Evolutionary conservation across 495 filamentous ascomycete species (phyloP).

Genomic region (Penicillium robsamsonii): DNA sequence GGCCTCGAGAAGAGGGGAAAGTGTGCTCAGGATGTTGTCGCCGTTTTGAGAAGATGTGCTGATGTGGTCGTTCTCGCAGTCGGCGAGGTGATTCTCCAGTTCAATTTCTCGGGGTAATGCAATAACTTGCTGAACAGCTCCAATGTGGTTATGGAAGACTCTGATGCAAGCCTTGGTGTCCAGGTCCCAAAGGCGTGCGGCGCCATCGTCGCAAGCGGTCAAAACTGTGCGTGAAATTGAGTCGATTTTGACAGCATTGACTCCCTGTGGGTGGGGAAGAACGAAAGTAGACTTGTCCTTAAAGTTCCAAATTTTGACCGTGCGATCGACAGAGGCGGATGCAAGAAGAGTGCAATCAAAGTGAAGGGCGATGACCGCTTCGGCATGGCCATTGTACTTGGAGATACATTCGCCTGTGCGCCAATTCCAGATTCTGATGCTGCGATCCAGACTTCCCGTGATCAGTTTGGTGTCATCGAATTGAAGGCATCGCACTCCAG

Average conservation of each 20-base stretch:
- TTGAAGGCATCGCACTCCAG: constrained; percentile 82
- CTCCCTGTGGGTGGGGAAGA: constrained; percentile 86
- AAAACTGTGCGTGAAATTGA: constrained; percentile 76
- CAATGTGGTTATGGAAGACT: constrained; percentile 89
- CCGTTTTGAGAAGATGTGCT: constrained; percentile 38
- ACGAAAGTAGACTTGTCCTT: constrained; percentile 73
- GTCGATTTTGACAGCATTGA: constrained; percentile 88
- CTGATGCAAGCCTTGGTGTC: constrained; percentile 75
- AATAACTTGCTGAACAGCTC: constrained; percentile 88
- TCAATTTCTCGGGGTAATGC: constrained; percentile 82
- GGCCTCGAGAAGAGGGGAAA: constrained; percentile 28
- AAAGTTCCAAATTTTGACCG: constrained; percentile 93
- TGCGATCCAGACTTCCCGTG: constrained; percentile 77
- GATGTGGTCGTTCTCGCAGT: constrained; percentile 55
- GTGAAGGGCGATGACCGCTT: constrained; percentile 80
- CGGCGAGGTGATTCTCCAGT: constrained; percentile 63
- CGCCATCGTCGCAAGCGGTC: constrained; percentile 92
- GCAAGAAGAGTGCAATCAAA: constrained; percentile 81
- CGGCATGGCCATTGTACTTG: constrained; percentile 72
- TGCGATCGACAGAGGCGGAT: constrained; percentile 83
- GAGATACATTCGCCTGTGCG: constrained; percentile 84
- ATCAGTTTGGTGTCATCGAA: constrained; percentile 92
- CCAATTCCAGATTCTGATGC: constrained; percentile 94
- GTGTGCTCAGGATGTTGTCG: constrained; percentile 23
- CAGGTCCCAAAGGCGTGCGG: constrained; percentile 88